Conservation (phyloP, 1,139 yeast genomes). For the Suhomyces kunorum region DNA sequence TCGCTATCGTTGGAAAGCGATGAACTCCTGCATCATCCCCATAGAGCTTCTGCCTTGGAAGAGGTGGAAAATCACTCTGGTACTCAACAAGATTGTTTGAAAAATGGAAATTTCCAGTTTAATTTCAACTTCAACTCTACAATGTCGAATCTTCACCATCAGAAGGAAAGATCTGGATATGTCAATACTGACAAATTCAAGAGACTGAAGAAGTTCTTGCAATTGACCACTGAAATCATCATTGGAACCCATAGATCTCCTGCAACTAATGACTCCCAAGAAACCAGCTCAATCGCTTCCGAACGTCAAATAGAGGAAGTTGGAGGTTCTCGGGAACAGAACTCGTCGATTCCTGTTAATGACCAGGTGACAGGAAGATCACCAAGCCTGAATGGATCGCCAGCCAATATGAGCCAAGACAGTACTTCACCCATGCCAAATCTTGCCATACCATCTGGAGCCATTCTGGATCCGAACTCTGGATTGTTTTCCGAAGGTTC, state of each 20-base stretch:
- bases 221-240: constrained; percentile 73
- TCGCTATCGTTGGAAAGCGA: constrained; percentile 39
- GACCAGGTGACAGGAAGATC: constrained; percentile 2
- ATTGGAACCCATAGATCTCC: constrained; percentile 67
- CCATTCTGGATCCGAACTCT: neutral
- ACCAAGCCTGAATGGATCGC: constrained; percentile 7
- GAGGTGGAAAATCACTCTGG: constrained; percentile 16
- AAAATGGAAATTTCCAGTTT: constrained; percentile 22
- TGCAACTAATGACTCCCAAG: neutral
- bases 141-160: constrained; percentile 23
- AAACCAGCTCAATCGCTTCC: neutral
- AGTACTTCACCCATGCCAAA: constrained; percentile 5
- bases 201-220: constrained; percentile 72
- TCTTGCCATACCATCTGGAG: neutral
- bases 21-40: constrained; percentile 15
- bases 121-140: constrained; percentile 30
- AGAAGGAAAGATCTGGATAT: constrained; percentile 47
- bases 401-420: constrained; percentile 6
- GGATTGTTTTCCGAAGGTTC: constrained; percentile 1
- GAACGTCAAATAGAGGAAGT: constrained; percentile 1
- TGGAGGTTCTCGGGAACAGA: neutral
- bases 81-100: constrained; percentile 20
- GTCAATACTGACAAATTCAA: constrained; percentile 79
- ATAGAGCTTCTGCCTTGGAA: constrained; percentile 7
- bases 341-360: neutral